Conservation (phyloP, 23 red algal species). For the Gracilaria domingensis region DNA sequence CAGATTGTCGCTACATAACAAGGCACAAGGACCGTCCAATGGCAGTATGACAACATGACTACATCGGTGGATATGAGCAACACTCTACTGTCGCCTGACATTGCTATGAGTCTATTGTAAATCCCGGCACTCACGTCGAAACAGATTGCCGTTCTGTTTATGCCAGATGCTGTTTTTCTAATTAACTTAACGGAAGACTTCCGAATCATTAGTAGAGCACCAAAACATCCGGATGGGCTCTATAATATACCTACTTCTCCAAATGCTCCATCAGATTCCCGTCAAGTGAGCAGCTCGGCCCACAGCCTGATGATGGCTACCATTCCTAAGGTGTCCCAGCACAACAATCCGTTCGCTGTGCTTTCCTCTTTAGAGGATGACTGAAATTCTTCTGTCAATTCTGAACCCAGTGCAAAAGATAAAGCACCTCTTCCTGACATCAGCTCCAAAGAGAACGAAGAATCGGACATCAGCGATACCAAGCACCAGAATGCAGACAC, state of each 20-base stretch:
- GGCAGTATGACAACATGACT: background rate
- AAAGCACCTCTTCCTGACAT: too few relatives aligned
- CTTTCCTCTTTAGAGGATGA: too few relatives aligned
- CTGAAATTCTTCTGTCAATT: too few relatives aligned
- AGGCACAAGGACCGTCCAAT: background rate
- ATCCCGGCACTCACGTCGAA: slow-evolving; percentile 27
- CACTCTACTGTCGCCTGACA: background rate
- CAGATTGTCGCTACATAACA: slow-evolving; percentile 4
- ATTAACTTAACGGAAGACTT: slow-evolving; percentile 43
- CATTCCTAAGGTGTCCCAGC: too few relatives aligned
- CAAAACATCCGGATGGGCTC: background rate
- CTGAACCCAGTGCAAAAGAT: too few relatives aligned
- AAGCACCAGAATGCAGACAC: too few relatives aligned
- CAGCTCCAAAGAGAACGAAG: too few relatives aligned
- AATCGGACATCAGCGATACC: too few relatives aligned
- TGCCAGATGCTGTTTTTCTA: slow-evolving; percentile 9
- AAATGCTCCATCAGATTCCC: too few relatives aligned
- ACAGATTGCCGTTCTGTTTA: slow-evolving; percentile 23
- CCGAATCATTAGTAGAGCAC: slow-evolving; percentile 13
- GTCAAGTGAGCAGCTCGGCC: too few relatives aligned
- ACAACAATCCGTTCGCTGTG: too few relatives aligned
- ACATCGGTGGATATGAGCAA: background rate
- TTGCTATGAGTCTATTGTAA: slow-evolving; percentile 26
- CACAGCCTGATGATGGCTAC: too few relatives aligned
- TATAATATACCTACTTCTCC: background rate